A percentile compares a stretch with the other conserved stretches of the same genome.
These are phyloP conservation scores for Thelonectria olida DNA, from an alignment of 2,329 filamentous ascomycete species.

Conservation along the genomic window DNA sequence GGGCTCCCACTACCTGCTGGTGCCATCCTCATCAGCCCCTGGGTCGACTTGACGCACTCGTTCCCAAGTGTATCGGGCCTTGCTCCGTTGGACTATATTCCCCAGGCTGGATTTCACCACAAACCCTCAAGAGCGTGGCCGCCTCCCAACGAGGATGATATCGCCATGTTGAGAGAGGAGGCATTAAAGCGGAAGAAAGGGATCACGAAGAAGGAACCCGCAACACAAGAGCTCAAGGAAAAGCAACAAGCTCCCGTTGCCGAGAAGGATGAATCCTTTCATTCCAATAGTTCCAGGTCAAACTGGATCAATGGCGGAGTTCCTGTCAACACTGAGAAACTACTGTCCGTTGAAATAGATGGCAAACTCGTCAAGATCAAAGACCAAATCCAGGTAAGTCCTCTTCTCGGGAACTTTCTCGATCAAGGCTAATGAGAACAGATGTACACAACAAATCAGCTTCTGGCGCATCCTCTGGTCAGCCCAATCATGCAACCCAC, in stretches of 20 bases:
- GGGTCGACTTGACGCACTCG: constrained; percentile 95
- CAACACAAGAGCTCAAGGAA: constrained; percentile 38
- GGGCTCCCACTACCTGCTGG: constrained; percentile 87
- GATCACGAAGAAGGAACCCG: constrained; percentile 30
- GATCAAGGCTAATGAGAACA: constrained; percentile 46
- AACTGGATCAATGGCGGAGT: constrained; percentile 42
- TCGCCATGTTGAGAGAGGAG: constrained; percentile 62
- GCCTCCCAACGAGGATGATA: constrained; percentile 83
- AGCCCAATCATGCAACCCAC: constrained; percentile 90
- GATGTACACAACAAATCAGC: constrained; percentile 82
- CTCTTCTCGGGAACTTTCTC: not conserved
- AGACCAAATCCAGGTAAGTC: constrained; percentile 86
- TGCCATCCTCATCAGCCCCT: constrained; percentile 90
- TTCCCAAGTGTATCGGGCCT: constrained; percentile 87
- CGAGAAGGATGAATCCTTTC: constrained; percentile 30
- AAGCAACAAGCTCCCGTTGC: constrained; percentile 48
- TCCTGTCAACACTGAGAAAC: constrained; percentile 41
- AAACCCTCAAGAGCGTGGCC: constrained; percentile 93
- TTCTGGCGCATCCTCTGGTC: constrained; percentile 87
- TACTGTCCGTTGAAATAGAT: constrained; percentile 74
- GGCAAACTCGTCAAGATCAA: constrained; percentile 78
- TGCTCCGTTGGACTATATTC: constrained; percentile 85
- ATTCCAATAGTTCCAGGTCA: constrained; percentile 29
- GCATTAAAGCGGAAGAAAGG: constrained; percentile 53
- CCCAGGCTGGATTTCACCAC: constrained; percentile 86